Conservation (phyloP, 768 basidiomycete genomes). For the Leucosporidium yakuticum region DNA sequence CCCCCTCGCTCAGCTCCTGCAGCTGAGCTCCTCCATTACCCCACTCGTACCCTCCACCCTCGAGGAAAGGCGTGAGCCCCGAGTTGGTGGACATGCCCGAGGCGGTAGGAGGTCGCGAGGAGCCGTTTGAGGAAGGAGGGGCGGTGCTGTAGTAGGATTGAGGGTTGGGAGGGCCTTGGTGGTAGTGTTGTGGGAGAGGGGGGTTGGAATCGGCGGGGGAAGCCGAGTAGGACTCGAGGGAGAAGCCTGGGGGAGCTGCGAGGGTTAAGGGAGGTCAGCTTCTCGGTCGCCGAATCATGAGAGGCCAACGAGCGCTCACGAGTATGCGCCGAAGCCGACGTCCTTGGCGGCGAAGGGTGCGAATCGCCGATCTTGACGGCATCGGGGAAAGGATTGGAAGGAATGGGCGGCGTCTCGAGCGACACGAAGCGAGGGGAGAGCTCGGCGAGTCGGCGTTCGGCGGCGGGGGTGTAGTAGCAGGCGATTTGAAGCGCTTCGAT, state of each 20-base stretch:
- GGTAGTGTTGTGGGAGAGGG: background rate
- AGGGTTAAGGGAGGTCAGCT: background rate
- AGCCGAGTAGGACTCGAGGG: background rate
- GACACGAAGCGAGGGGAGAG: background rate
- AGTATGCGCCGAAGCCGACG: background rate
- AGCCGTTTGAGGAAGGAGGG: background rate
- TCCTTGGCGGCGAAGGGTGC: background rate
- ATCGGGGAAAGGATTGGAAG: background rate
- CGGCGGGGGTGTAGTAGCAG: slow-evolving; percentile 4
- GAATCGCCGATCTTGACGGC: background rate
- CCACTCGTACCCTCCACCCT: too few species aligned
- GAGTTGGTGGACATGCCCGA: background rate
- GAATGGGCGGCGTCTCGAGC: background rate
- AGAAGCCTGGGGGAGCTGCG: background rate
- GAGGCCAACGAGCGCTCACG: background rate
- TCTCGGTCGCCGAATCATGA: background rate
- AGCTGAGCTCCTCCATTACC: background rate
- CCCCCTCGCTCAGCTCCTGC: background rate
- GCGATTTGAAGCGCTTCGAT: slow-evolving; percentile 9
- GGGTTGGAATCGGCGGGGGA: background rate
- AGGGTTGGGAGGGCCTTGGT: background rate
- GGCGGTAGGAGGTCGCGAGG: background rate
- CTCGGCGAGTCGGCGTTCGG: slow-evolving; percentile 6
- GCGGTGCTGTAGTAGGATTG: background rate
- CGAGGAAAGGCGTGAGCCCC: background rate